A percentile compares a stretch with the other conserved stretches of the same genome.
Conservation (phyloP, 148 eudicot genomes). For the Vaccinium darrowii region DNA sequence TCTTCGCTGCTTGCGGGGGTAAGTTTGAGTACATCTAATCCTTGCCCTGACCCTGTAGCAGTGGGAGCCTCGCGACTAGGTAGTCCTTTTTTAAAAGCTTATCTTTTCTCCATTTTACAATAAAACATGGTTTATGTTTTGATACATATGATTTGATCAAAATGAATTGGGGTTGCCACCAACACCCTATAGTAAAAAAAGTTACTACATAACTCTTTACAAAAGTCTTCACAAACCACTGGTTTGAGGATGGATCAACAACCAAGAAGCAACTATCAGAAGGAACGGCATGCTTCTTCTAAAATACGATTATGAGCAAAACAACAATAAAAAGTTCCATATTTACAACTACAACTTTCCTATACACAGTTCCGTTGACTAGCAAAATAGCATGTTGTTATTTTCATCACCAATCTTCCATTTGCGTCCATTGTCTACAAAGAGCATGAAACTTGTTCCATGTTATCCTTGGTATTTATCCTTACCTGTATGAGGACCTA, state of each 20-base stretch:
- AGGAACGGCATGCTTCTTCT: not conserved
- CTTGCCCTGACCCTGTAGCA: not conserved
- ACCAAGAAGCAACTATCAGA: not conserved
- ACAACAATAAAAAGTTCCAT: not conserved
- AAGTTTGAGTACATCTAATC: not conserved
- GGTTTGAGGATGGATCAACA: not conserved
- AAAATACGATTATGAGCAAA: not conserved
- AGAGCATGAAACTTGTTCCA: not conserved
- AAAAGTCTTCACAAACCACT: slow-evolving; percentile 1
- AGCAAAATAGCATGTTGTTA: not conserved
- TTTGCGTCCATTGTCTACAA: not conserved
- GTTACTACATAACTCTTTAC: not conserved
- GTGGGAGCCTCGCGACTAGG: not conserved
- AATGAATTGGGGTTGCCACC: not conserved
- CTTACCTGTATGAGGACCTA: not conserved
- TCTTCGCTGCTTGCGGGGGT: not conserved
- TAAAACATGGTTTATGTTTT: not conserved
- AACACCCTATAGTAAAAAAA: not conserved
- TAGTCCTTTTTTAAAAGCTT: not conserved
- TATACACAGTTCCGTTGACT: not conserved
- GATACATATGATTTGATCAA: not conserved
- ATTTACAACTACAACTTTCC: not conserved
- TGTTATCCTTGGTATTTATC: not conserved
- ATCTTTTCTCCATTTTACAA: not conserved
- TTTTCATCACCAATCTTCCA: slow-evolving; percentile 2